A percentile compares a stretch with the other conserved stretches of the same genome.
phyloP scores from a whole-genome alignment of 495 filamentous ascomycete species.

The Lophium mytilinum region DNA sequence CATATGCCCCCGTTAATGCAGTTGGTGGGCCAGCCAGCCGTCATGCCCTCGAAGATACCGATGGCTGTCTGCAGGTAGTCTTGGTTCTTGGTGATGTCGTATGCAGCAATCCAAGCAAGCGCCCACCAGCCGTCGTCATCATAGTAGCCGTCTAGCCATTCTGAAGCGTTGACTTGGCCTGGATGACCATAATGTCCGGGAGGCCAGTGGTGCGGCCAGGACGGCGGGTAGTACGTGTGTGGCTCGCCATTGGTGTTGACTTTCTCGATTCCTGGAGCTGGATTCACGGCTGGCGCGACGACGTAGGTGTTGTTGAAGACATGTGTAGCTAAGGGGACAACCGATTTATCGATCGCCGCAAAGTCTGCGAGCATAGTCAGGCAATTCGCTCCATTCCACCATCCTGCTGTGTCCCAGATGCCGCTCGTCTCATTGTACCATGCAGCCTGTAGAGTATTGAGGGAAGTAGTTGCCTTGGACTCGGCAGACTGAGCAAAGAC shows the following conservation, averaged over 20 bases:
- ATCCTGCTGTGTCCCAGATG: conserved; percentile 57
- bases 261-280: conserved; percentile 12
- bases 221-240: too few species aligned
- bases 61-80: conserved; percentile 38
- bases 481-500: too few species aligned
- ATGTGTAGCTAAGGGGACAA: conserved; percentile 11
- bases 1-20: conserved; percentile 53
- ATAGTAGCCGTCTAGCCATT: conserved; percentile 31
- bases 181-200: too few species aligned
- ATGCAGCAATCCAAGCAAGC: conserved; percentile 29
- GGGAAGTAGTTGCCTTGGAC: too few species aligned
- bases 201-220: too few species aligned
- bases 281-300: conserved; percentile 30
- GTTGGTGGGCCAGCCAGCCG: conserved; percentile 35
- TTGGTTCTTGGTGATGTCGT: conserved; percentile 26
- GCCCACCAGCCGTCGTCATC: conserved; percentile 36
- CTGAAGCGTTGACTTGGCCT: neutral
- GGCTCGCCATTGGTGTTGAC: neutral
- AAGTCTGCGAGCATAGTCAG: conserved; percentile 58
- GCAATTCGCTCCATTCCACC: conserved; percentile 72
- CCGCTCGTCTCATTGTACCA: conserved; percentile 58
- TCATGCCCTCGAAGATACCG: conserved; percentile 51
- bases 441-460: too few species aligned
- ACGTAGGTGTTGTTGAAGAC: conserved; percentile 34
- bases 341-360: conserved; percentile 38